Base-by-base conservation (phyloP, 106 monocot species). In the Xerophyta viscosa region DNA sequence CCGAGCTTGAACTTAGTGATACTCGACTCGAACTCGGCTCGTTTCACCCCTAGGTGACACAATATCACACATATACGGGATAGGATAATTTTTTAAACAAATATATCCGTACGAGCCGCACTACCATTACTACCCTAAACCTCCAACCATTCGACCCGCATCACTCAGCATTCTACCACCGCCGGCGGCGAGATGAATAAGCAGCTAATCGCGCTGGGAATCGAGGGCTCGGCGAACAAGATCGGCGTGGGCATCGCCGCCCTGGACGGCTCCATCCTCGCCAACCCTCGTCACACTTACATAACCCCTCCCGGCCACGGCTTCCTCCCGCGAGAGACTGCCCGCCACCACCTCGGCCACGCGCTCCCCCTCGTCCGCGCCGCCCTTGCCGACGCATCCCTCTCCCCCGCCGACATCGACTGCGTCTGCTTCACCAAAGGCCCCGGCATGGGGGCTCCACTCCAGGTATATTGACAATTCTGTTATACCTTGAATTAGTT, bases 211-310 rank as follows among this genome's bases (percentile, higher is more conserved):
- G 90, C 90, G 2, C 18, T 90, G 0, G 98, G 86, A 2, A 77
- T 98, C 68, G 98, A 98, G 70, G 71, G 86, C 9, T 98, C 98
- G 7, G 98, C 98, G 18, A 98, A 98, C 90, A 98, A 98, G 74
- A 90, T 98, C 60, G 90, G 90, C 9, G 66, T 90, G 0, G 90
- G 90, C 2, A 52, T 98, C 31, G 82, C 77, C 10, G 61, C 76
- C 48, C 71, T 90, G 30, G 65, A 70, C 54, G 90, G 98, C 28
- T 13, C 25, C 22, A 90, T 90, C 64, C 85, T 90, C 10, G 70
- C 90, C 50, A 98, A 98, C 73, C 89, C 89, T 0, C 89, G 98
- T 18, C 82, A 77, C 82, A 98, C 98, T 62, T 98, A 77, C 86
- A 75, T 98, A 51, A 98, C 90, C 0, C 89, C 98, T 4, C 90